phyloP scores from a whole-genome alignment of 208 protist species.

The Crithidia acanthocephali region DNA sequence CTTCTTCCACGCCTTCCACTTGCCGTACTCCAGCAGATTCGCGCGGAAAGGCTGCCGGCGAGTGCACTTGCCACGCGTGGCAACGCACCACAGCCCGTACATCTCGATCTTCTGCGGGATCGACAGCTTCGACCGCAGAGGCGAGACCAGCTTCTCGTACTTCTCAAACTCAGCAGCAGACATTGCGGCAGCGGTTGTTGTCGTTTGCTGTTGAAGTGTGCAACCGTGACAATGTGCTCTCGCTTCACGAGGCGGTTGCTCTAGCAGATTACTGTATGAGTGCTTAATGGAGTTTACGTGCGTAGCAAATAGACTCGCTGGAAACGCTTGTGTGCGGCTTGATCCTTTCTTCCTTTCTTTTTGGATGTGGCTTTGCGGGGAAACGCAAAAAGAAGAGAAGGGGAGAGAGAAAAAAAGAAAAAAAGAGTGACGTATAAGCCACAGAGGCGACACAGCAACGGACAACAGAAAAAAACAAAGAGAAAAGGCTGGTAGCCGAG shows the following conservation, averaged over 20 bases:
- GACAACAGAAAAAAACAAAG: too few relatives aligned
- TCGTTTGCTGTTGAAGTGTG: background rate
- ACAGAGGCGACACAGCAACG: too few relatives aligned
- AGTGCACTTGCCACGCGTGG: slow-evolving; percentile 66
- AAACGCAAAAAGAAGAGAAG: background rate
- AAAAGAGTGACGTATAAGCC: background rate
- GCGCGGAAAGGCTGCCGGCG: slow-evolving; percentile 54
- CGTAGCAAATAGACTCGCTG: too few relatives aligned
- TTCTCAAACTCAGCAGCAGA: slow-evolving; percentile 52
- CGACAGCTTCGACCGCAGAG: slow-evolving; percentile 55
- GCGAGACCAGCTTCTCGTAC: slow-evolving; percentile 43
- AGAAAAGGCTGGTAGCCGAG: too few relatives aligned
- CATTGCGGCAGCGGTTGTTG: background rate
- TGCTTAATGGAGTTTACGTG: too few relatives aligned
- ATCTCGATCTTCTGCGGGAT: slow-evolving; percentile 80
- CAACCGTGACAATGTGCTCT: too few relatives aligned
- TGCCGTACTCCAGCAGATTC: slow-evolving; percentile 69
- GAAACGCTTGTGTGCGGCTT: too few relatives aligned
- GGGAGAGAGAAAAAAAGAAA: background rate
- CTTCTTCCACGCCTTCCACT: slow-evolving; percentile 86
- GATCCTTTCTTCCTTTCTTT: too few relatives aligned
- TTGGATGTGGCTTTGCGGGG: too few relatives aligned
- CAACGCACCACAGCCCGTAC: slow-evolving; percentile 89
- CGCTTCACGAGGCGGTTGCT: background rate
- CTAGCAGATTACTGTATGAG: too few relatives aligned